Evolutionary conservation across 2,329 filamentous ascomycete genomes (phyloP).

Genomic region (Nannizzia gypsea): DNA sequence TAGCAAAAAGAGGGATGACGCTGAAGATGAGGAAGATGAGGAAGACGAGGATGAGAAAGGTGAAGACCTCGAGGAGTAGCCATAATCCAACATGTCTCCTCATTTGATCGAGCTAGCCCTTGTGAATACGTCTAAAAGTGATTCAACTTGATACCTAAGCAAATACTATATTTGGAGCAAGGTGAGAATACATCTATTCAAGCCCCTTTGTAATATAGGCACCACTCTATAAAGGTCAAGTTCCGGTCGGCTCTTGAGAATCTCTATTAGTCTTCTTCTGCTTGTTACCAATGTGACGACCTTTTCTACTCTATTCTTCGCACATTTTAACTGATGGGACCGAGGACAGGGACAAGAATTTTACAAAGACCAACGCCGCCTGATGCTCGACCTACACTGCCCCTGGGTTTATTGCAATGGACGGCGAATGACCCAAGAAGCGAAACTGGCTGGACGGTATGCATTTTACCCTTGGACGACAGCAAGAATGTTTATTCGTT

Average conservation of each 20-base stretch:
- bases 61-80: no score
- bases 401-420: conserved; percentile 21
- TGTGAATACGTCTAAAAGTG: no score
- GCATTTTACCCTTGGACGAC: conserved; percentile 12
- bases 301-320: background rate
- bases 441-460: conserved; percentile 16
- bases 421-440: conserved; percentile 15
- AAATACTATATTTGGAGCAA: no score
- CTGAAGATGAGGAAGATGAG: background rate
- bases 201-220: background rate
- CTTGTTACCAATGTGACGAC: background rate
- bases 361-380: conserved; percentile 5
- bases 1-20: background rate
- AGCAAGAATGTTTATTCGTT: conserved; percentile 14
- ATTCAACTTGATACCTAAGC: no score
- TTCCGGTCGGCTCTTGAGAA: background rate
- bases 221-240: background rate
- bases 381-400: conserved; percentile 19
- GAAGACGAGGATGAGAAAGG: background rate
- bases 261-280: background rate
- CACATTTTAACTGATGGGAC: background rate
- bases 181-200: no score
- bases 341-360: background rate
- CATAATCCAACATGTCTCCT: no score
- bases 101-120: no score